phyloP scores from a whole-genome alignment of 768 basidiomycete species.

The Postia placenta region DNA sequence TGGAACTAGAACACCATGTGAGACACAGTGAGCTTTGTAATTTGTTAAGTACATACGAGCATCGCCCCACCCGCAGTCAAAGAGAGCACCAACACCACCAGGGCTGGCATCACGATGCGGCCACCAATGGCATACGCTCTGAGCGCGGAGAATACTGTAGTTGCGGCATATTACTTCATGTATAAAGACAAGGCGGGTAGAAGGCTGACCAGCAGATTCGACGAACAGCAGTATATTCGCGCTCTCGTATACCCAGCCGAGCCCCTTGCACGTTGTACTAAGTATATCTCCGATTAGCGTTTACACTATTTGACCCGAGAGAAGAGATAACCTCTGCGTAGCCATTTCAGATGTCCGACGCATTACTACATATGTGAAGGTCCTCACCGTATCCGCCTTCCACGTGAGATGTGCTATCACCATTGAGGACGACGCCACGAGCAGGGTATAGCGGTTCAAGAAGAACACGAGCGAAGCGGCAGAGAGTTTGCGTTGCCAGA shows the following conservation, averaged over 20 bases:
- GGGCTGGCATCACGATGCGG: neutral
- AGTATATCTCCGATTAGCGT: neutral
- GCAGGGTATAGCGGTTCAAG: neutral
- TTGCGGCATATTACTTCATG: no score
- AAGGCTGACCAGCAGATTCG: neutral
- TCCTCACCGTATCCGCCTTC: neutral
- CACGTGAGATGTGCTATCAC: neutral
- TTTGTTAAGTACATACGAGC: no score
- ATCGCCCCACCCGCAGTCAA: neutral
- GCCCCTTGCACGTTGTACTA: neutral
- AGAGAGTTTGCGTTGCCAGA: neutral
- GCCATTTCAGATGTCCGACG: neutral
- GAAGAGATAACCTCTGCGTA: no score
- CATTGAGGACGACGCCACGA: neutral
- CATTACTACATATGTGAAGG: neutral
- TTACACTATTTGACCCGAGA: no score
- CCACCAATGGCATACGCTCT: neutral
- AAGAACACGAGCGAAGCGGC: neutral
- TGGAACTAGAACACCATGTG: no score
- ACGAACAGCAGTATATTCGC: neutral
- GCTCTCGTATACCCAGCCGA: neutral
- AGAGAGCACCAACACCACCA: neutral
- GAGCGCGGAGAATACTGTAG: neutral
- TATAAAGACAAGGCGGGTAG: no score
- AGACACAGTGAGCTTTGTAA: no score